Base-by-base conservation (phyloP, 2,329 filamentous ascomycete species). In the Colletotrichum camelliae region DNA sequence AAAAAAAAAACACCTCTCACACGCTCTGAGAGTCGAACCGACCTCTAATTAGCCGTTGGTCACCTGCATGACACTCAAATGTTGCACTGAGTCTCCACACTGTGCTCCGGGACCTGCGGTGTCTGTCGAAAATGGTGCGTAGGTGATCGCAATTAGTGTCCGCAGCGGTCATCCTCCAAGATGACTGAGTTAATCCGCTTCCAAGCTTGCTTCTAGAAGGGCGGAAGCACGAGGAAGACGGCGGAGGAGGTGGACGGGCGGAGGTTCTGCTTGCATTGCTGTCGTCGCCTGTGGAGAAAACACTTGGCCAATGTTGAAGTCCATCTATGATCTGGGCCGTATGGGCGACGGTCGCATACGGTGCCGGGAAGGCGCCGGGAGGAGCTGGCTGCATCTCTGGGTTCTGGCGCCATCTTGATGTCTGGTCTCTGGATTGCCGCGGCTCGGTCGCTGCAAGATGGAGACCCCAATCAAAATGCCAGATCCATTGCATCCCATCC, bases 171-270 rank as follows among this genome's bases (percentile, higher is more conserved):
- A 64, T 72, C 73, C 73, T n/a, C 31, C 62, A 37, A 52, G 37
- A 7, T 48, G 31, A 31, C 70, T 24, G 33, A 61, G n/a, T 61
- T 24, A 62, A 72, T 39, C 43, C 33, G 58, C 58, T 65, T 35
- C 35, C 27, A 65, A 39, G 37, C 37, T 55, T 48, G 57, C 70
- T 75, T 75, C 73, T 75, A 75, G 73, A 75, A 73, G 70, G 69
- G 57, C 58, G 64, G 35, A 68, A 60, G 55, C 66, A 58, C 21
- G 52, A 57, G 31, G 66, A 37, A 68, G 48, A 55, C 65, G 27
- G 72, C 67, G 67, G 67, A 58, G 62, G 35, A 27, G 37, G 60
- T 55, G 52, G 58, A 55, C 65, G 37, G 48, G 48, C 13, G 67
- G 67, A 68, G 31, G 57, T 29, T 62, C 57, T 73, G 39, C 27